Percentiles rank a stretch among this genome's conserved stretches.
Conservation (phyloP, 1,139 yeast species). For the Blastobotrys aristatus region DNA sequence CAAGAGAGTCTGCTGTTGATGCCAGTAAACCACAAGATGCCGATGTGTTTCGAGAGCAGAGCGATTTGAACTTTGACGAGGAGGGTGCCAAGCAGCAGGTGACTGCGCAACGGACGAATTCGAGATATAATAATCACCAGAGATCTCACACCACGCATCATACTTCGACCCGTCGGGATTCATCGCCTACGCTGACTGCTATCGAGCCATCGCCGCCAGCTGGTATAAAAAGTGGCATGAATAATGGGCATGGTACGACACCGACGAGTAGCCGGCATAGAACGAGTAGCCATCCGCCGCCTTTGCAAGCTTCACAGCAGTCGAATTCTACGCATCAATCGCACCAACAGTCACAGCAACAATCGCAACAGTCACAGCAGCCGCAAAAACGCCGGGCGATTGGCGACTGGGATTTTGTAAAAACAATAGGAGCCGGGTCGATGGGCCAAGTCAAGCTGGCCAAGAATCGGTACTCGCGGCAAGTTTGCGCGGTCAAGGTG, state of each 20-base stretch:
- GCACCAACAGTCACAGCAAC: conserved; percentile 2
- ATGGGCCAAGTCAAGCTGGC: conserved; percentile 99
- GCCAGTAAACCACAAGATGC: background rate
- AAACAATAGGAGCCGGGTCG: conserved; percentile 96
- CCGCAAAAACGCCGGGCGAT: conserved; percentile 62
- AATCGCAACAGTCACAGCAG: conserved; percentile 2
- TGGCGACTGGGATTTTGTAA: conserved; percentile 96
- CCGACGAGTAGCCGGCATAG: conserved; percentile 9
- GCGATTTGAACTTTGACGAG: background rate
- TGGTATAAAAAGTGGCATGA: background rate
- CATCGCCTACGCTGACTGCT: conserved; percentile 15
- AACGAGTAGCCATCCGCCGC: conserved; percentile 8
- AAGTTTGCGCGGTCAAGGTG: conserved; percentile 61
- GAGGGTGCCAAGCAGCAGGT: background rate
- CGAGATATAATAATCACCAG: background rate
- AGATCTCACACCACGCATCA: background rate
- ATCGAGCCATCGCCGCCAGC: conserved; percentile 16
- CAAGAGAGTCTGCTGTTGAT: background rate
- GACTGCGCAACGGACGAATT: conserved; percentile 3
- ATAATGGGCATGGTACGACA: background rate
- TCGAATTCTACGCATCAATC: background rate
- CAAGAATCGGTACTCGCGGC: conserved; percentile 72
- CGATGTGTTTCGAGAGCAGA: conserved; percentile 1
- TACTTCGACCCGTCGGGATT: conserved; percentile 8
- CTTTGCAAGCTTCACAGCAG: conserved; percentile 5